These are phyloP conservation scores for Metschnikowia orientalis DNA, from an alignment of 805 yeast species.

Conservation along the genomic window DNA sequence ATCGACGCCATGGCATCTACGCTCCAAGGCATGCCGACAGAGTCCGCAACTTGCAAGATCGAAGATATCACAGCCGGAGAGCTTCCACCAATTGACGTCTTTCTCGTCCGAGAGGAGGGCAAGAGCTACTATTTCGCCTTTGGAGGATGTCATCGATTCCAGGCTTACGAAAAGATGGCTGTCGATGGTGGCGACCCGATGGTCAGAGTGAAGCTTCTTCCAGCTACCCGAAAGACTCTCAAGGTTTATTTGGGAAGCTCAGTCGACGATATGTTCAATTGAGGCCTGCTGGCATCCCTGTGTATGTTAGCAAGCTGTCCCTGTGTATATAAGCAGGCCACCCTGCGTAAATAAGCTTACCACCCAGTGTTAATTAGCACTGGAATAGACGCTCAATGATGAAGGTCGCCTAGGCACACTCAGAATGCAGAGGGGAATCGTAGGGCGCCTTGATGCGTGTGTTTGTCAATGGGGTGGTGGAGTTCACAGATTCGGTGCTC, in stretches of 20 bases:
- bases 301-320: no score
- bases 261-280: conserved; percentile 46
- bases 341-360: no score
- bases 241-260: conserved; percentile 68
- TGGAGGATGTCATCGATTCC: conserved; percentile 89
- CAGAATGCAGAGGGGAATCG: no score
- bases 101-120: conserved; percentile 62
- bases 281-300: no score
- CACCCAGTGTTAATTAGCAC: no score
- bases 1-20: conserved; percentile 79
- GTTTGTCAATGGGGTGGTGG: conserved; percentile 25
- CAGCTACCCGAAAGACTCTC: conserved; percentile 68
- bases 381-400: no score
- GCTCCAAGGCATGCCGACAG: conserved; percentile 57
- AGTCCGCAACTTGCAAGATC: conserved; percentile 55
- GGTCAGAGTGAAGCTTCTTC: conserved; percentile 70
- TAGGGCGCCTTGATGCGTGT: no score
- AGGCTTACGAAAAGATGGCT: conserved; percentile 65
- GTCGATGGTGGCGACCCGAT: conserved; percentile 26
- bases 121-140: conserved; percentile 68
- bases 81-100: conserved; percentile 78
- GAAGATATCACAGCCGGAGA: conserved; percentile 54
- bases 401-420: no score
- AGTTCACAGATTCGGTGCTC: conserved; percentile 27
- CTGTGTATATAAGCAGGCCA: no score